These are phyloP conservation scores for Pseudogymnoascus sp. DNA, from an alignment of 2,329 filamentous ascomycete species.

Conservation along the genomic window DNA sequence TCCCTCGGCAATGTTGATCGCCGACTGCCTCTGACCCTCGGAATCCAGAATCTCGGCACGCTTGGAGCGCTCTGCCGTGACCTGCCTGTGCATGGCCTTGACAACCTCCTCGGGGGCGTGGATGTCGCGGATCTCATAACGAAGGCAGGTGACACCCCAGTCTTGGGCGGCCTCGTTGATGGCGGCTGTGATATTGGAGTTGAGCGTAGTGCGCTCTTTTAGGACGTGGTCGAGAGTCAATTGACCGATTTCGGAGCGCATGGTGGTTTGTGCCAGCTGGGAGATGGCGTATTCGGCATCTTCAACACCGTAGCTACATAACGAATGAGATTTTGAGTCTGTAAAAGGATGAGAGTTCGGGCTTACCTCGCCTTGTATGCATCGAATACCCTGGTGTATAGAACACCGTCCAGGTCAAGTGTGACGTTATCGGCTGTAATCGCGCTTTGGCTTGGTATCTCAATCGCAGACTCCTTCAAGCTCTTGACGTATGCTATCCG, in stretches of 20 bases:
- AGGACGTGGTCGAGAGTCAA: slow-evolving; percentile 93
- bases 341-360: neutral
- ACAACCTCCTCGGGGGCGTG: slow-evolving; percentile 91
- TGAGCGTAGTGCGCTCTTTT: slow-evolving; percentile 91
- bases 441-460: slow-evolving; percentile 94
- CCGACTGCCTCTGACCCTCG: slow-evolving; percentile 91
- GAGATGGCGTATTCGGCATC: slow-evolving; percentile 98
- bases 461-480: slow-evolving; percentile 89
- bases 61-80: slow-evolving; percentile 95
- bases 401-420: slow-evolving; percentile 85
- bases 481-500: slow-evolving; percentile 97
- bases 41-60: slow-evolving; percentile 95
- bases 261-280: slow-evolving; percentile 94
- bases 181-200: slow-evolving; percentile 95
- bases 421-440: slow-evolving; percentile 99
- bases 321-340: neutral
- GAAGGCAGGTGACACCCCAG: slow-evolving; percentile 91
- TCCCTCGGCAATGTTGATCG: slow-evolving; percentile 98
- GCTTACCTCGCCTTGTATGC: slow-evolving; percentile 89
- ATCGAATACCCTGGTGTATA: slow-evolving; percentile 95
- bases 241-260: slow-evolving; percentile 97
- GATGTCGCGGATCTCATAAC: slow-evolving; percentile 97
- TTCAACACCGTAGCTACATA: slow-evolving; percentile 81
- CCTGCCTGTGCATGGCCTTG: slow-evolving; percentile 95
- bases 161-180: slow-evolving; percentile 97